phyloP scores from a whole-genome alignment of 306 rosid genomes.

The Alnus glutinosa region DNA sequence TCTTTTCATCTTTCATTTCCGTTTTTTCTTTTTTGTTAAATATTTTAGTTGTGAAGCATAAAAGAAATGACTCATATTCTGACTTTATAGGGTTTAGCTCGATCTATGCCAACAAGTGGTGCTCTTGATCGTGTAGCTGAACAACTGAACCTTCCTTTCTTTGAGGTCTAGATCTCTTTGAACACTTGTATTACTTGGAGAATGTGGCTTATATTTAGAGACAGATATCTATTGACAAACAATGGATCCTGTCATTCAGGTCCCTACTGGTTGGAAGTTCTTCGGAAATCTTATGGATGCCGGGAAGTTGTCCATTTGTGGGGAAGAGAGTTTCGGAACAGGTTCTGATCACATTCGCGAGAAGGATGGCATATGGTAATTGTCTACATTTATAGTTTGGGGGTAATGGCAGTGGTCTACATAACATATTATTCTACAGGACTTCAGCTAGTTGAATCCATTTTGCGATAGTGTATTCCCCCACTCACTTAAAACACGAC shows the following conservation, averaged over 20 bases:
- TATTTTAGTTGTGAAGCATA: slow-evolving; percentile 7
- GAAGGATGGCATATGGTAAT: slow-evolving; percentile 97
- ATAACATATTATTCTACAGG: background rate
- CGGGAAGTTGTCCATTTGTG: slow-evolving; percentile 86
- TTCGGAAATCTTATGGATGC: slow-evolving; percentile 99
- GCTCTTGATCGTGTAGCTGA: slow-evolving; percentile 92
- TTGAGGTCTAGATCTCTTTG: slow-evolving; percentile 58
- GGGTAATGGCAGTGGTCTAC: background rate
- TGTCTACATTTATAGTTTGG: slow-evolving; percentile 27
- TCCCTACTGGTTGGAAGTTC: slow-evolving; percentile 99
- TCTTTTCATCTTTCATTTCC: slow-evolving; percentile 17
- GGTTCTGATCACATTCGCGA: slow-evolving; percentile 99
- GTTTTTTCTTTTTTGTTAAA: background rate
- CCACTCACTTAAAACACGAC: background rate
- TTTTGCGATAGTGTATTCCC: background rate
- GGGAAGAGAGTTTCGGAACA: slow-evolving; percentile 99
- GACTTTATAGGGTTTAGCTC: slow-evolving; percentile 77
- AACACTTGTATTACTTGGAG: slow-evolving; percentile 19
- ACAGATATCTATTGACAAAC: slow-evolving; percentile 29
- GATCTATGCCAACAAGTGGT: slow-evolving; percentile 99
- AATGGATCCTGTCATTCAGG: slow-evolving; percentile 47
- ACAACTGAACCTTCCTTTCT: slow-evolving; percentile 82
- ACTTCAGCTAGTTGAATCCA: background rate
- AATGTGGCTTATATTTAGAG: slow-evolving; percentile 13
- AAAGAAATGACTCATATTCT: slow-evolving; percentile 17